These are phyloP conservation scores for Pseudocercospora fijiensis DNA, from an alignment of 2,329 filamentous ascomycete species.

Conservation along the genomic window DNA sequence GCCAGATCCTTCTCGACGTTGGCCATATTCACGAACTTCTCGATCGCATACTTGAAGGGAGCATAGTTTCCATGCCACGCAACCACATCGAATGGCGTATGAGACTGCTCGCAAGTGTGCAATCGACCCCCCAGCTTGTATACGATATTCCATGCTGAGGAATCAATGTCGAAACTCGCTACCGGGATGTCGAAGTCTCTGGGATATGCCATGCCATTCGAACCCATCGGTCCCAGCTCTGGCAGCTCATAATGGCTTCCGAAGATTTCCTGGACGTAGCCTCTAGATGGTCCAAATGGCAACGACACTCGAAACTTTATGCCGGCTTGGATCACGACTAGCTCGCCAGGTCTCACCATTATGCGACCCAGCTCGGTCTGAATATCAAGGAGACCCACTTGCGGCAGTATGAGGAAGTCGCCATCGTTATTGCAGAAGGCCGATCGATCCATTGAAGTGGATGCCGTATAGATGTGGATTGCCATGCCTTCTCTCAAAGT, in stretches of 20 bases:
- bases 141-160: slow-evolving; percentile 55
- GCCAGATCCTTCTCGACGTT: slow-evolving; percentile 61
- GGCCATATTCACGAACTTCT: slow-evolving; percentile 57
- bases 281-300: slow-evolving; percentile 2
- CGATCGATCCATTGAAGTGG: slow-evolving; percentile 24
- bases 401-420: slow-evolving; percentile 64
- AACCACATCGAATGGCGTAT: slow-evolving; percentile 67
- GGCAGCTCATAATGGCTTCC: slow-evolving; percentile 63
- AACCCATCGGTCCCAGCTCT: slow-evolving; percentile 63
- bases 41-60: slow-evolving; percentile 56
- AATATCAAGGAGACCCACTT: slow-evolving; percentile 62
- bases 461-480: slow-evolving; percentile 27
- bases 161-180: slow-evolving; percentile 55
- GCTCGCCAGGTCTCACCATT: slow-evolving; percentile 63
- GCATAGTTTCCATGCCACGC: slow-evolving; percentile 68
- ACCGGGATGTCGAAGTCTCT: slow-evolving; percentile 63
- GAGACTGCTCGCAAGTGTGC: slow-evolving; percentile 59
- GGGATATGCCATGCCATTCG: slow-evolving; percentile 63
- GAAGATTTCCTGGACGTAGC: slow-evolving; percentile 65
- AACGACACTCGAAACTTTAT: slow-evolving; percentile 57
- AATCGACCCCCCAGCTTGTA: slow-evolving; percentile 61
- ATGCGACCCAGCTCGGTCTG: slow-evolving; percentile 65
- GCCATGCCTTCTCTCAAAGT: slow-evolving; percentile 25
- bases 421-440: slow-evolving; percentile 79
- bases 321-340: slow-evolving; percentile 64